Base-by-base conservation (phyloP, 495 filamentous ascomycete species). In the Terfezia boudieri region DNA sequence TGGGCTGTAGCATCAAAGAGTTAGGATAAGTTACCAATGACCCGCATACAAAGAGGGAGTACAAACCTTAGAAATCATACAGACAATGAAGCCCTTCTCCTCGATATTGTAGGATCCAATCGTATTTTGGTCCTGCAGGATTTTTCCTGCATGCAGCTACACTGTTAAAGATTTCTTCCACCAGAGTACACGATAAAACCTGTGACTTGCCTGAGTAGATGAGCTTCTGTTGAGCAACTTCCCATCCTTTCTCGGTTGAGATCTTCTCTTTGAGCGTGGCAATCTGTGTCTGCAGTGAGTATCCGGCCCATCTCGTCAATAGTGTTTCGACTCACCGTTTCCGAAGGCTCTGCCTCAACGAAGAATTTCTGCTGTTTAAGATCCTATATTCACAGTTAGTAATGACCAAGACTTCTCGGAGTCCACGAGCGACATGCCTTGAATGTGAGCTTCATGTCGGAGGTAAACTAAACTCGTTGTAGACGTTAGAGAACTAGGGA, bases 21-120 rank as follows among this genome's bases (percentile, higher is more conserved):
- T 51, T 46, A 55, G 9, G 32, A 9, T 16, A 59, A 11, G 50
- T 11, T 49, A 57, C 26, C 5, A 38, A 41, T 50, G 37, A 11
- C 56, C 52, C 37, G 50, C 41, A 37, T 17, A 26, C 51, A 43
- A 32, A 9, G 14, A 50, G 20, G 12, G 26, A 9, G 37, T 58
- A 60, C 69, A 49, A 76, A 94, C 89, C 84, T 96, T 95, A 56
- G 80, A 81, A 49, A 90, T 78, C 77, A 98, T 90, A 69, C 90
- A 98, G 48, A 98, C 92, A 61, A 98, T 82, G 67, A 94, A 96
- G 23, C 90, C 90, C 76, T 96, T 98, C 76, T 96, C 90, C 70
- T 98, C 89, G 56, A 98, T 94, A 70, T 82, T 92, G 72, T 94
- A 95, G 6, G 82, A 84, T 66, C 87, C 86, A 59, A 96, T 81